These are phyloP conservation scores for Metschnikowia proteae DNA, from an alignment of 805 yeast species.

Conservation along the genomic window DNA sequence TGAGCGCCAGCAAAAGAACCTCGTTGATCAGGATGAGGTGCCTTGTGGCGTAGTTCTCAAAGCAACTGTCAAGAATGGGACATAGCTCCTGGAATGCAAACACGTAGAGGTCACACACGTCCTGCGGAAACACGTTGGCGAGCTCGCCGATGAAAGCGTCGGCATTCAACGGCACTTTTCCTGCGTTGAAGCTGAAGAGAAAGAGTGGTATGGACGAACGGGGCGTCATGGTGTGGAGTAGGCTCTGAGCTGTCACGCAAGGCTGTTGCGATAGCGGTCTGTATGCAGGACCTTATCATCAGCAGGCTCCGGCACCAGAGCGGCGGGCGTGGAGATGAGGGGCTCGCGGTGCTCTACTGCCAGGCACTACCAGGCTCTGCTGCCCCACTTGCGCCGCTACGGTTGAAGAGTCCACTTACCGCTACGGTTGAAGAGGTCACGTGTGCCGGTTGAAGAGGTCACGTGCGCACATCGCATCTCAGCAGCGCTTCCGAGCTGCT, in stretches of 20 bases:
- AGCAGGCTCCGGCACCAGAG: not conserved
- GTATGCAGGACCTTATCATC: not conserved
- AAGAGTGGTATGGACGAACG: constrained; percentile 22
- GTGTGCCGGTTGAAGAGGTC: not conserved
- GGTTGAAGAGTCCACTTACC: no score
- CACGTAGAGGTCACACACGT: constrained; percentile 45
- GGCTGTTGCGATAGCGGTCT: not conserved
- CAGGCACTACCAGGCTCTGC: no score
- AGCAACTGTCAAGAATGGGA: constrained; percentile 52
- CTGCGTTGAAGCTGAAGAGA: constrained; percentile 55
- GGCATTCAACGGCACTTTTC: constrained; percentile 40
- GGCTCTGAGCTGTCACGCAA: not conserved
- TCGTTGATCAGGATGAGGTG: constrained; percentile 36
- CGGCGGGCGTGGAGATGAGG: no score
- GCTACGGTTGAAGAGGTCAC: not conserved
- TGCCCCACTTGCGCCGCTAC: no score
- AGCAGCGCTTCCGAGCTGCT: not conserved
- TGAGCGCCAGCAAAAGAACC: constrained; percentile 32
- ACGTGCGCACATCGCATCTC: constrained; percentile 4
- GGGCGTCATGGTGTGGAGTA: not conserved
- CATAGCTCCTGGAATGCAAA: constrained; percentile 69
- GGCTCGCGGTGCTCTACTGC: no score
- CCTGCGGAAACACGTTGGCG: constrained; percentile 24
- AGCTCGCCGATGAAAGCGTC: constrained; percentile 29
- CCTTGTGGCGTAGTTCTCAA: constrained; percentile 32